phyloP scores from a whole-genome alignment of 129 eudicot species.

The Tagetes erecta region DNA sequence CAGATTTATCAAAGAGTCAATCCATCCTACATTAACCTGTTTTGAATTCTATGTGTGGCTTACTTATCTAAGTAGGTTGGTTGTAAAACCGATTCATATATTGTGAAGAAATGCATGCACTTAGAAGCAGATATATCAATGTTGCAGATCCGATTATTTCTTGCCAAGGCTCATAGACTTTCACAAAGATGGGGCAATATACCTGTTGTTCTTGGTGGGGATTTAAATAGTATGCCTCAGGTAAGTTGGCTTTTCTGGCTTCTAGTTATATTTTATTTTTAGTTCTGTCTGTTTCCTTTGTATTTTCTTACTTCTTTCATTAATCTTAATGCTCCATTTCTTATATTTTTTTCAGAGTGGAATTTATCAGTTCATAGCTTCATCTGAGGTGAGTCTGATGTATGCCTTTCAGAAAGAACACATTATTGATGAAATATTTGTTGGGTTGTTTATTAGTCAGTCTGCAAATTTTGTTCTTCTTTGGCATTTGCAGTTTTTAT shows the following conservation, averaged over 20 bases:
- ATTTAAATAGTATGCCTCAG: constrained; percentile 77
- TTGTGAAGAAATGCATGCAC: constrained; percentile 20
- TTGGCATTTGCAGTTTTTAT: background rate
- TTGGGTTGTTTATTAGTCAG: background rate
- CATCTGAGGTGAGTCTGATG: constrained; percentile 60
- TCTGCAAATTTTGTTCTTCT: background rate
- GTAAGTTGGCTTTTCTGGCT: constrained; percentile 27
- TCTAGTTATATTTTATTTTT: background rate
- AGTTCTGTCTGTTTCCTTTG: background rate
- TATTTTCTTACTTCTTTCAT: background rate
- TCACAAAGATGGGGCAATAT: constrained; percentile 74
- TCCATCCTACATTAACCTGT: background rate
- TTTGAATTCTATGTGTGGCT: background rate
- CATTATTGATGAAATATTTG: background rate
- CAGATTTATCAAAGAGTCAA: background rate
- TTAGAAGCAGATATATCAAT: background rate
- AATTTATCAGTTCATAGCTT: constrained; percentile 65
- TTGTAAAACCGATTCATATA: background rate
- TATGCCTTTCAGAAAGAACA: background rate
- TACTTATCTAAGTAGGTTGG: background rate
- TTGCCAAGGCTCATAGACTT: constrained; percentile 64
- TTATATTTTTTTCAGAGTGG: constrained; percentile 64
- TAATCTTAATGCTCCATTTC: constrained; percentile 13
- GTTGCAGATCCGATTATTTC: constrained; percentile 69
- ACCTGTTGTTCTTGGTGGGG: constrained; percentile 75